phyloP scores from a whole-genome alignment of 352 stramenopile species.

The Globisporangium irregulare region DNA sequence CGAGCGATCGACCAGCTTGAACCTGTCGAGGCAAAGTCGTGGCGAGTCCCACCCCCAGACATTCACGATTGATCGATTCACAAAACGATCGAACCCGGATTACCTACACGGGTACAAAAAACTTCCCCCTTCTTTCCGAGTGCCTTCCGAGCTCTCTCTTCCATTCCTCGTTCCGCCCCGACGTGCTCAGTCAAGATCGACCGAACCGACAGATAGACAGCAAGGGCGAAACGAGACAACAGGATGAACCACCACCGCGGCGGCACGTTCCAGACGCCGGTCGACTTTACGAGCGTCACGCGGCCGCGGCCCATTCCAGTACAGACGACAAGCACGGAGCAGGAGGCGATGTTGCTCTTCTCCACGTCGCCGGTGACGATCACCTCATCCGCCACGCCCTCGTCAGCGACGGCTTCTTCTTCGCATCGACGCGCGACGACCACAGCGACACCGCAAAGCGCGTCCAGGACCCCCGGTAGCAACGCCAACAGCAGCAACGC shows the following conservation, averaged over 20 bases:
- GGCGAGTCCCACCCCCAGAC: background rate
- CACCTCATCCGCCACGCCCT: background rate
- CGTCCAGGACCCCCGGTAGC: background rate
- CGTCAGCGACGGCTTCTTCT: background rate
- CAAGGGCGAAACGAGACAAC: background rate
- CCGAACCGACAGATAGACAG: background rate
- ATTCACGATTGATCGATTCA: slow-evolving; percentile 5
- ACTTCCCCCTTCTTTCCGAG: background rate
- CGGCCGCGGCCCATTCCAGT: slow-evolving; percentile 6
- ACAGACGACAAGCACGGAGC: background rate
- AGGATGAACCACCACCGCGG: background rate
- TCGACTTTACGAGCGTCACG: slow-evolving; percentile 3
- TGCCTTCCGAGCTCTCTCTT: background rate
- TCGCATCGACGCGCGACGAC: background rate
- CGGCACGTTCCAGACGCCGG: background rate
- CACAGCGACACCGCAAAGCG: background rate
- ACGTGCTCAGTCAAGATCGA: slow-evolving; percentile 4
- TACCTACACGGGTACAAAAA: slow-evolving; percentile 9
- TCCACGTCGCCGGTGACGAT: slow-evolving; percentile 17
- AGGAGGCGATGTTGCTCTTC: slow-evolving; percentile 14
- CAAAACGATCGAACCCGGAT: background rate
- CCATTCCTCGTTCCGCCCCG: slow-evolving; percentile 13
- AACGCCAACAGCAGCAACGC: background rate
- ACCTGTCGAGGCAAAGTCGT: background rate
- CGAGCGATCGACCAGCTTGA: background rate